Evolutionary conservation across 495 filamentous ascomycete genomes (phyloP).

Genomic region (Penicillium crystallinum): DNA sequence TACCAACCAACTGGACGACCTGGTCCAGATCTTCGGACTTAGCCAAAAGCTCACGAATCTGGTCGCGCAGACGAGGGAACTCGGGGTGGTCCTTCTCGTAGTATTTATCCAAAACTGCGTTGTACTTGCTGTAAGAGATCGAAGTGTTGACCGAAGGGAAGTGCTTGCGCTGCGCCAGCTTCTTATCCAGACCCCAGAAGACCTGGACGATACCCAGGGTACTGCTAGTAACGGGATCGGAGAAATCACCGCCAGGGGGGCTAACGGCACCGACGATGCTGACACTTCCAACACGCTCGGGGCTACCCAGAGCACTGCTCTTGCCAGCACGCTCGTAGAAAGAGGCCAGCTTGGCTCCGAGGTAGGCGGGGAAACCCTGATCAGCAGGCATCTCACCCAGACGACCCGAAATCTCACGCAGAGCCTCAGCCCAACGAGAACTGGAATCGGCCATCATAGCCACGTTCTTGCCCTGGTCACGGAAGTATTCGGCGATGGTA

Average conservation of each 20-base stretch:
- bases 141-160: conserved; percentile 98
- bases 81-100: conserved; percentile 91
- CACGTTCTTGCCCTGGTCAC: conserved; percentile 95
- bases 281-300: conserved; percentile 81
- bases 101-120: conserved; percentile 74
- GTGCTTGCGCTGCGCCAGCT: conserved; percentile 97
- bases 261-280: conserved; percentile 98
- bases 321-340: conserved; percentile 99
- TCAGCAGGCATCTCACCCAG: conserved; percentile 99
- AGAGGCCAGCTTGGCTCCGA: conserved; percentile 92
- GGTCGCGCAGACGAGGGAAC: conserved; percentile 87
- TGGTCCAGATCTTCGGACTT: conserved; percentile 97
- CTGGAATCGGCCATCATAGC: conserved; percentile 99
- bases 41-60: conserved; percentile 85
- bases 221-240: conserved; percentile 90
- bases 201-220: conserved; percentile 98
- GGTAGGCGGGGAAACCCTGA: conserved; percentile 97
- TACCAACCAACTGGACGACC: conserved; percentile 97
- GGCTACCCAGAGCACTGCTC: conserved; percentile 78
- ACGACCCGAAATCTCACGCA: conserved; percentile 98
- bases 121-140: conserved; percentile 97
- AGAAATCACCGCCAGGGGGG: conserved; percentile 97
- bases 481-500: conserved; percentile 96
- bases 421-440: conserved; percentile 96
- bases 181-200: conserved; percentile 99